Evolutionary conservation across 2,329 filamentous ascomycete species (phyloP).

Genomic region (Clonostachys solani): DNA sequence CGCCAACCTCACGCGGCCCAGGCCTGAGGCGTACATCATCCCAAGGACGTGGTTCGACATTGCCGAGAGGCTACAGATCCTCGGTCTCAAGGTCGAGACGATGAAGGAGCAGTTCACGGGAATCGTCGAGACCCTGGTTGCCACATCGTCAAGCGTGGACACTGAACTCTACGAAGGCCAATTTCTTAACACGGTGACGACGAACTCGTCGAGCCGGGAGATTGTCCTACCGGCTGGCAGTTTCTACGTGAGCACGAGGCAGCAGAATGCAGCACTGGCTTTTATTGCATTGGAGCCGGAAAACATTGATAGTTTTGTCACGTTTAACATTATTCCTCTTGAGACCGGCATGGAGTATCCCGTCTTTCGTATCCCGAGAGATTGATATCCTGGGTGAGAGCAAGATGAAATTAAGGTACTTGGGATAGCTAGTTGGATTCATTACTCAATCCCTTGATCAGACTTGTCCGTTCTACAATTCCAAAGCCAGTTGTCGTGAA

Average conservation of each 20-base stretch:
- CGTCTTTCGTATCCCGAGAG: conserved; percentile 10
- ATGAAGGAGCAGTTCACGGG: conserved; percentile 12
- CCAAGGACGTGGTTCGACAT: conserved; percentile 14
- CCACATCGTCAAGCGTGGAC: conserved; percentile 8
- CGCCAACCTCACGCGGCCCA: conserved; percentile 14
- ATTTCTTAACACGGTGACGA: conserved; percentile 13
- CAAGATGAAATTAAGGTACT: too few species aligned
- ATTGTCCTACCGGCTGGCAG: conserved; percentile 15
- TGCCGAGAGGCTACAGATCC: conserved; percentile 12
- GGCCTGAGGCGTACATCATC: conserved; percentile 19
- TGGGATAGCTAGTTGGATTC: too few species aligned
- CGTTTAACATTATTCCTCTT: conserved; percentile 14
- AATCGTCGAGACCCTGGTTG: conserved; percentile 12
- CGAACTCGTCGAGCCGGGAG: conserved; percentile 6
- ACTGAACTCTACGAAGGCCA: conserved; percentile 13
- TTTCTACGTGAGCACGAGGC: conserved; percentile 15
- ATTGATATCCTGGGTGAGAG: too few species aligned
- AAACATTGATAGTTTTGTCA: conserved; percentile 15
- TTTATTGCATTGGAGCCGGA: conserved; percentile 19
- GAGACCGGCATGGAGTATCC: conserved; percentile 17
- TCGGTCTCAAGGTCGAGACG: conserved; percentile 13
- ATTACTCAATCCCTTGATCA: too few species aligned
- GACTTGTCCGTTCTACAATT: too few species aligned
- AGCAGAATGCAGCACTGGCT: conserved; percentile 16
- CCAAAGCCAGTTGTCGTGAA: too few species aligned